Base-by-base conservation (phyloP, 441 rosid genomes). In the Erodium trifolium region DNA sequence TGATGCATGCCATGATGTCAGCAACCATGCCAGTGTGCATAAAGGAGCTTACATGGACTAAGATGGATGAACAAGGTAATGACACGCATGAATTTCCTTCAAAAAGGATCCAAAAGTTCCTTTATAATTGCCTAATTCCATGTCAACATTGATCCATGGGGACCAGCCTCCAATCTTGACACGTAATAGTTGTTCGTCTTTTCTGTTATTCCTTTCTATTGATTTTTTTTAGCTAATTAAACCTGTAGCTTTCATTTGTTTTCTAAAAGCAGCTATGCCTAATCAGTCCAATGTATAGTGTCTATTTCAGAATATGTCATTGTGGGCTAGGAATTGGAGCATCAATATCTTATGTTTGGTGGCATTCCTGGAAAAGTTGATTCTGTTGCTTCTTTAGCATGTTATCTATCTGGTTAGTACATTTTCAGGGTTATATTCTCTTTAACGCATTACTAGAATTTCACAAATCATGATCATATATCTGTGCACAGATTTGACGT, bases 131-230 rank as follows among this genome's bases (percentile, higher is more conserved):
- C 63, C 18, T 57, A 57, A 57, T 57, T 59, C 64, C 64, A 59
- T 59, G 64, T 59, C 64, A 59, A 59, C 64, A 59, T 59, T 59
- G 31, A 59, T 59, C 64, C 34, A 59, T 59, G 64, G 64, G 64
- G 64, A 59, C 64, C 64, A 59, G 64, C 29, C 34, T 23, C 34
- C 23, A 31, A 59, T 59, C 64, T 59, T 23, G 64, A 59, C 64
- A 59, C 64, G 64, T 59, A 19, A 59, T 59, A 23, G 13, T 10
- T 59, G 31, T 59, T 59, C 64, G 64, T 59, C 64, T 59, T 23
- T 19, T 59, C 12, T 59, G 34, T 18, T 59, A 59, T 19, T 18
- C 31, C 27, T 19, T 59, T 59, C 34, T 59, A 19, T 19, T 9
- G 64, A 59, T 31, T 31, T 59, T 17, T 59, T 59, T 59, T 18